phyloP scores from a whole-genome alignment of 306 rosid species.

The Potentilla sterilis region DNA sequence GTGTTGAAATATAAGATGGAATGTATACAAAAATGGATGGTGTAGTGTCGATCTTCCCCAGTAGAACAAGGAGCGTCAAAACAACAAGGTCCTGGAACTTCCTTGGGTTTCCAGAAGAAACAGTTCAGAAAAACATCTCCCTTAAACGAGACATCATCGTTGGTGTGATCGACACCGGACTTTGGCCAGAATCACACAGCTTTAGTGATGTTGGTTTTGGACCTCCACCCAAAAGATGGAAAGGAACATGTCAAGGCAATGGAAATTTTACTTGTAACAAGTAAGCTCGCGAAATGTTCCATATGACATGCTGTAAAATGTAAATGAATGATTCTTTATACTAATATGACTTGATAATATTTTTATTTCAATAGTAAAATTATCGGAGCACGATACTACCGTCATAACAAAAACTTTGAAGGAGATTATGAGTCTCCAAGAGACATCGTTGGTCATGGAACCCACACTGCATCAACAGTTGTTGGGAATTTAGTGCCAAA shows the following conservation, averaged over 20 bases:
- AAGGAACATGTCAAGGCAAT: slow-evolving; percentile 37
- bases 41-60: not conserved
- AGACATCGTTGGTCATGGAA: slow-evolving; percentile 44
- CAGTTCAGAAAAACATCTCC: not conserved
- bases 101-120: slow-evolving; percentile 36
- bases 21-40: not conserved
- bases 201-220: slow-evolving; percentile 42
- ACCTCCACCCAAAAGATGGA: slow-evolving; percentile 58
- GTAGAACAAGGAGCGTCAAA: not conserved
- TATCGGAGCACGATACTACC: slow-evolving; percentile 47
- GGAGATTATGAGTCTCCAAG: slow-evolving; percentile 30
- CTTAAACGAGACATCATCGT: slow-evolving; percentile 42
- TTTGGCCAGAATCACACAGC: slow-evolving; percentile 53
- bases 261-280: too few species aligned
- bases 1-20: not conserved
- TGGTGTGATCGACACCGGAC: slow-evolving; percentile 45
- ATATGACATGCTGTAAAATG: too few species aligned
- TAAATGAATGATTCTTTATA: too few species aligned
- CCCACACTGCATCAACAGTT: slow-evolving; percentile 47
- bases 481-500: slow-evolving; percentile 36
- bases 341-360: too few species aligned
- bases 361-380: slow-evolving; percentile 29
- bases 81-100: slow-evolving; percentile 69
- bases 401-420: not conserved
- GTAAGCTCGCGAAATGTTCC: too few species aligned